phyloP scores from a whole-genome alignment of 2,329 filamentous ascomycete genomes.

The Nakataea oryzae region DNA sequence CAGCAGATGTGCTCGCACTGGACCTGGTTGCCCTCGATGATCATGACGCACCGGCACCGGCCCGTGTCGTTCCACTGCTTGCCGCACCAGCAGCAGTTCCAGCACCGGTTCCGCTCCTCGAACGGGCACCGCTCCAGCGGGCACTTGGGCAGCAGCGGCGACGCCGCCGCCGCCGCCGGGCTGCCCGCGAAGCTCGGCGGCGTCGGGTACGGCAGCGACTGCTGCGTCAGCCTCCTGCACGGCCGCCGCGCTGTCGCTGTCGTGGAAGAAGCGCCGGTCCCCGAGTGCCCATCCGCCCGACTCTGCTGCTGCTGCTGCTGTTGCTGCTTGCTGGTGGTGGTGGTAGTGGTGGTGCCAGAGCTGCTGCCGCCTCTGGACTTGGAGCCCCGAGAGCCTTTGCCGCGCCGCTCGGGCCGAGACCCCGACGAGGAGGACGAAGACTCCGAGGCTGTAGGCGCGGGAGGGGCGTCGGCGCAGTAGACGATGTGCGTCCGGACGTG shows the following conservation, averaged over 20 bases:
- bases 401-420: not conserved
- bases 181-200: constrained; percentile 28
- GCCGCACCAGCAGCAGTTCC: constrained; percentile 48
- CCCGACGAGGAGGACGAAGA: not conserved
- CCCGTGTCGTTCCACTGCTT: constrained; percentile 39
- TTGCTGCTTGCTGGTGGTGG: constrained; percentile 1
- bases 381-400: not conserved
- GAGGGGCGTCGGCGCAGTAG: constrained; percentile 31
- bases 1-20: constrained; percentile 46
- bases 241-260: constrained; percentile 11
- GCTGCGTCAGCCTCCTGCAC: constrained; percentile 31
- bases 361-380: not conserved
- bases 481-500: constrained; percentile 33
- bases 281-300: no score
- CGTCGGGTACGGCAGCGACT: constrained; percentile 34
- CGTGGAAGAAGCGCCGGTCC: constrained; percentile 1
- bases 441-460: not conserved
- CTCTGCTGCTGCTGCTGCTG: constrained; percentile 6
- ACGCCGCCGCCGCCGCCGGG: constrained; percentile 16
- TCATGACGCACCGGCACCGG: constrained; percentile 41
- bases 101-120: constrained; percentile 34
- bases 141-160: constrained; percentile 27
- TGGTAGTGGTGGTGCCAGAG: not conserved
- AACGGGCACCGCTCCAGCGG: constrained; percentile 37
- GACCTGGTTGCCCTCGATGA: constrained; percentile 35